Evolutionary conservation across 257 asterid species (phyloP), one percentile per base, ranked within the genome.

Genomic region (Ophiorrhiza pumila): DNA sequence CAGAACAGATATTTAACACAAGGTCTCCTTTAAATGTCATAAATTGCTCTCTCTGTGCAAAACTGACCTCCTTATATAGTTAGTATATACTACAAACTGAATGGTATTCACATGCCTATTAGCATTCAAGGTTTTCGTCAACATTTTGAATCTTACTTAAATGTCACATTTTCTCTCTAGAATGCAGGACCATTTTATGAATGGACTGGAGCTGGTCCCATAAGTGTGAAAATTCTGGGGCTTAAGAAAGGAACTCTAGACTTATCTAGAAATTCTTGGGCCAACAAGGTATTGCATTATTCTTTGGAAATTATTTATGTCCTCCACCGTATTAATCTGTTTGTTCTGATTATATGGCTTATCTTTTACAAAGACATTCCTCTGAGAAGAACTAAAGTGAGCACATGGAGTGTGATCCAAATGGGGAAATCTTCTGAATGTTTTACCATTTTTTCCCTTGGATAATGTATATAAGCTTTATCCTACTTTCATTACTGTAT

Each of bases 141-240:
- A 37, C 25, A 4, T 25, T 69, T 0, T 20, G 15, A 65, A 53
- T 42, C 17, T 46, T 37, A 32, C 18, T 11, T 9, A 41, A 55
- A 46, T 56, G n/a, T 29, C 20, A 12, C 57, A 71, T 71, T 67
- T 57, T 39, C 65, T 71, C 76, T 81, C 43, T 76, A 92, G 98
- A 92, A 85, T 79, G 98, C 98, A 74, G 98, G 98, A 80, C 68
- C 96, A 27, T 88, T 86, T 53, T 92, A 90, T 82, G 98, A 92
- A 78, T 90, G 91, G 92, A 59, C 83, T 72, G 96, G 96, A 76
- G 96, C 98, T 27, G 97, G 97, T 85, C 96, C 91, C 60, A 88
- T 85, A 41, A 86, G 80, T 73, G 92, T 90, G 83, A 87, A 71
- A 78, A 82, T 92, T 82, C 79, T 71, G 72, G 97, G 97, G 75